Percentiles rank a stretch among this genome's conserved stretches.
Evolutionary conservation across 768 basidiomycete species (phyloP).

Genomic region (Coprinopsis strossmayeri): DNA sequence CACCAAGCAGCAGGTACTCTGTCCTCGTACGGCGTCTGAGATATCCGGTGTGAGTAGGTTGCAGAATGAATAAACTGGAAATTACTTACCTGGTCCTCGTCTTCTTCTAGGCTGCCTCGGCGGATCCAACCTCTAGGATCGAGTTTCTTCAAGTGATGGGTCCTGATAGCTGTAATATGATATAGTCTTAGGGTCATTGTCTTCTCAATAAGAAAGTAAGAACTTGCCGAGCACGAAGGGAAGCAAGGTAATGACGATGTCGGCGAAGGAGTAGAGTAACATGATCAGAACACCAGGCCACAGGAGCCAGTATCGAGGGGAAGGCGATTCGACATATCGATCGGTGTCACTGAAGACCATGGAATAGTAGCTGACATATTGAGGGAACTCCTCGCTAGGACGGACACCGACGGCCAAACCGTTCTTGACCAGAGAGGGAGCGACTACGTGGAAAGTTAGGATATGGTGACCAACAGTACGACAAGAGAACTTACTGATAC

Average conservation of each 20-base stretch:
- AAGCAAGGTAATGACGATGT: slow-evolving; percentile 35
- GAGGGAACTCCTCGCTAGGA: slow-evolving; percentile 31
- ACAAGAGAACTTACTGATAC: slow-evolving; percentile 34
- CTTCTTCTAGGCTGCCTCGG: slow-evolving; percentile 24
- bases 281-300: slow-evolving; percentile 61
- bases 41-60: too few species aligned
- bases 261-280: slow-evolving; percentile 53
- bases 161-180: too few species aligned
- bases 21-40: slow-evolving; percentile 39
- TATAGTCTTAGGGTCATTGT: too few species aligned
- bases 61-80: too few species aligned
- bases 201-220: neutral
- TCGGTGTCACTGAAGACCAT: slow-evolving; percentile 41
- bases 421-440: slow-evolving; percentile 44
- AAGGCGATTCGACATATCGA: slow-evolving; percentile 35
- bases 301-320: slow-evolving; percentile 55
- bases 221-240: slow-evolving; percentile 27
- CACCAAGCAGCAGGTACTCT: slow-evolving; percentile 53
- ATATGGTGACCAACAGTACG: neutral
- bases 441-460: slow-evolving; percentile 25
- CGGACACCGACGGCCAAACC: slow-evolving; percentile 41
- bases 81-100: slow-evolving; percentile 34
- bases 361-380: slow-evolving; percentile 34
- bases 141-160: slow-evolving; percentile 13
- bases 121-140: slow-evolving; percentile 27